These are phyloP conservation scores for Phytophthora podocarpi DNA, from an alignment of 352 stramenopile species.

Conservation along the genomic window DNA sequence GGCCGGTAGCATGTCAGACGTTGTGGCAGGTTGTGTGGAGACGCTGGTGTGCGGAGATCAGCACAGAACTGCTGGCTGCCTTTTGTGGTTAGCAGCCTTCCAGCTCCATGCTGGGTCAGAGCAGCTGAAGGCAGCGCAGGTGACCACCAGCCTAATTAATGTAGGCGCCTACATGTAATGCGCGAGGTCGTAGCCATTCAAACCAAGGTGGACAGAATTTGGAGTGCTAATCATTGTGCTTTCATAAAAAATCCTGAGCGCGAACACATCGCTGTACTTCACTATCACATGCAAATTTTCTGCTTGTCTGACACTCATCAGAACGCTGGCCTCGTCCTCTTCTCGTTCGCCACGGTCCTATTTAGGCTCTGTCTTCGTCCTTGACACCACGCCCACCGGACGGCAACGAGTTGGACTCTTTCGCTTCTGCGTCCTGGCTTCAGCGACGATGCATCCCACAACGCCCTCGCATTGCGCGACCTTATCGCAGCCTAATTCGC, in stretches of 20 bases:
- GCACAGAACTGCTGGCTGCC: background rate
- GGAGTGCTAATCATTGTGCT: constrained; percentile 15
- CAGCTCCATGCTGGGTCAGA: too few relatives aligned
- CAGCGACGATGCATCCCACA: background rate
- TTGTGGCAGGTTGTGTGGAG: background rate
- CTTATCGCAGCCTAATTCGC: constrained; percentile 4
- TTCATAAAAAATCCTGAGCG: constrained; percentile 20
- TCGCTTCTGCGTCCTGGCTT: background rate
- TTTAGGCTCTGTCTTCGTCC: background rate
- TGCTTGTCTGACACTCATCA: background rate
- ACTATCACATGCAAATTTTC: constrained; percentile 18
- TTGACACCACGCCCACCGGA: too few relatives aligned
- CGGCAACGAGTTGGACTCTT: too few relatives aligned
- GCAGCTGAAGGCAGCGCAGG: constrained; percentile 1
- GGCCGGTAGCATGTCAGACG: background rate
- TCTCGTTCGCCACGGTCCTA: background rate
- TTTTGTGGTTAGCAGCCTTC: too few relatives aligned
- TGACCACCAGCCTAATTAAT: background rate
- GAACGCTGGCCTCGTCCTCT: too few relatives aligned
- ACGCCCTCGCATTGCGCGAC: background rate
- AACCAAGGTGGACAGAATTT: constrained; percentile 13
- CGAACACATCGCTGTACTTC: constrained; percentile 19
- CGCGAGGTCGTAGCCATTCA: too few relatives aligned
- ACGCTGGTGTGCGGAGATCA: background rate
- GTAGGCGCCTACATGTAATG: too few relatives aligned